Percentiles rank a stretch among this genome's conserved stretches.
Evolutionary conservation across 345 rosid species (phyloP).

Genomic region (Euphorbia pulcherrima): DNA sequence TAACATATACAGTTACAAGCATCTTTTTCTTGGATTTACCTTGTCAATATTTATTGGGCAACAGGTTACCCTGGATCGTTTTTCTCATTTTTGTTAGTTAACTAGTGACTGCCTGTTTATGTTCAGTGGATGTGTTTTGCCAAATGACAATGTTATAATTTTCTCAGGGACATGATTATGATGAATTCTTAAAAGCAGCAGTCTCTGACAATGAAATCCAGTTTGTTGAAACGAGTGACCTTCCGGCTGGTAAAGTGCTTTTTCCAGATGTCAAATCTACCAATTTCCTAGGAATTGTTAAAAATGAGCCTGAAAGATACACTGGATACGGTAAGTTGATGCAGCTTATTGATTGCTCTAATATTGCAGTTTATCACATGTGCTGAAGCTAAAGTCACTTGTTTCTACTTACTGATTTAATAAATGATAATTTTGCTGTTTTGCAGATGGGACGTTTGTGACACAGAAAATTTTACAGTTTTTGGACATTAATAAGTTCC

Average conservation of each 20-base stretch:
- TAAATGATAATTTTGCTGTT: conserved; percentile 13
- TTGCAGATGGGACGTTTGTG: conserved; percentile 61
- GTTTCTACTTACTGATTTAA: conserved; percentile 10
- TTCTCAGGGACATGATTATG: conserved; percentile 55
- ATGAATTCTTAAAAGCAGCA: conserved; percentile 71
- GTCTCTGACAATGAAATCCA: conserved; percentile 59
- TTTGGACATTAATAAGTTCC: conserved; percentile 69
- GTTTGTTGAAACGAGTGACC: conserved; percentile 53
- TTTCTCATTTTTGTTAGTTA: background rate
- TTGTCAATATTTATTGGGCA: background rate
- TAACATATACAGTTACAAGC: background rate
- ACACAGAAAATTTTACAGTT: conserved; percentile 55
- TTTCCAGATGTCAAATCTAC: conserved; percentile 45
- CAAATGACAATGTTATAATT: conserved; percentile 1
- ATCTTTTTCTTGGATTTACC: background rate
- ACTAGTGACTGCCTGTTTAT: background rate
- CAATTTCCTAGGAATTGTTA: conserved; percentile 64
- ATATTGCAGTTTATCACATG: background rate
- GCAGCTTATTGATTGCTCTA: background rate
- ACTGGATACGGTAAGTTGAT: conserved; percentile 58
- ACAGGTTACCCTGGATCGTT: background rate
- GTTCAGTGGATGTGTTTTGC: background rate
- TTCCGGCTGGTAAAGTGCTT: conserved; percentile 48
- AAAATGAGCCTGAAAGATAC: conserved; percentile 73
- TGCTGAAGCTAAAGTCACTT: conserved; percentile 5